phyloP scores from a whole-genome alignment of 2,329 filamentous ascomycete species.

The Emmonsiellopsis sp. region DNA sequence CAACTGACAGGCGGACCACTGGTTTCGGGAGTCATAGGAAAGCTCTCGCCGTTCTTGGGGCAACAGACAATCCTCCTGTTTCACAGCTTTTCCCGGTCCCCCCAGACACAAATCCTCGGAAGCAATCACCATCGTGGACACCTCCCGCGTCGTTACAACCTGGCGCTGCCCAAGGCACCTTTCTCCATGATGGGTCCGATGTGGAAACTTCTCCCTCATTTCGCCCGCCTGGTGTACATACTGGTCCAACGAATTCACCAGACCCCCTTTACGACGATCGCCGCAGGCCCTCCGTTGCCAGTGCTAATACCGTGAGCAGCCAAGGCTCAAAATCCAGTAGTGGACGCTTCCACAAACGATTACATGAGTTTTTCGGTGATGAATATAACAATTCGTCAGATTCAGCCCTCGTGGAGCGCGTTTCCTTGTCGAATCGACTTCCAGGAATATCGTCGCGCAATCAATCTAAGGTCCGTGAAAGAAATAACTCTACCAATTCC shows the following conservation, averaged over 20 bases:
- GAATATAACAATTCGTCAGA: slow-evolving; percentile 61
- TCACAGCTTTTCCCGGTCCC: background rate
- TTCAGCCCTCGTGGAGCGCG: background rate
- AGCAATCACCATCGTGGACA: background rate
- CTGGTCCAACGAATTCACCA: slow-evolving; percentile 50
- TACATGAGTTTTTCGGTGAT: slow-evolving; percentile 88
- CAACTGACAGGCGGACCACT: slow-evolving; percentile 3
- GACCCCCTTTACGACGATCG: slow-evolving; percentile 57
- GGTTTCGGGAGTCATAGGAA: slow-evolving; percentile 28
- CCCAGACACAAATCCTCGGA: background rate
- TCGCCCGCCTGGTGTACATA: slow-evolving; percentile 48
- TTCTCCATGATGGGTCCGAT: slow-evolving; percentile 31
- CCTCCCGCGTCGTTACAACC: slow-evolving; percentile 14
- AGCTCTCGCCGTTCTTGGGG: slow-evolving; percentile 22
- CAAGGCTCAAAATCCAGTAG: slow-evolving; percentile 68
- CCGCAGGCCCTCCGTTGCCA: slow-evolving; percentile 78
- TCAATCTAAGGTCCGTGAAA: slow-evolving; percentile 56
- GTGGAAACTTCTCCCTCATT: slow-evolving; percentile 48
- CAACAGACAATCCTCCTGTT: slow-evolving; percentile 16
- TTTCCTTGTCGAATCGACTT: slow-evolving; percentile 43
- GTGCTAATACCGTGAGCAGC: slow-evolving; percentile 78
- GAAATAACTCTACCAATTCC: slow-evolving; percentile 74
- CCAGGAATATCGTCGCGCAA: slow-evolving; percentile 29
- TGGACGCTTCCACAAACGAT: slow-evolving; percentile 64
- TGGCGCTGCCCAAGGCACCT: slow-evolving; percentile 24